Conservation (phyloP, 345 rosid species). For the Raphanus sativus region DNA sequence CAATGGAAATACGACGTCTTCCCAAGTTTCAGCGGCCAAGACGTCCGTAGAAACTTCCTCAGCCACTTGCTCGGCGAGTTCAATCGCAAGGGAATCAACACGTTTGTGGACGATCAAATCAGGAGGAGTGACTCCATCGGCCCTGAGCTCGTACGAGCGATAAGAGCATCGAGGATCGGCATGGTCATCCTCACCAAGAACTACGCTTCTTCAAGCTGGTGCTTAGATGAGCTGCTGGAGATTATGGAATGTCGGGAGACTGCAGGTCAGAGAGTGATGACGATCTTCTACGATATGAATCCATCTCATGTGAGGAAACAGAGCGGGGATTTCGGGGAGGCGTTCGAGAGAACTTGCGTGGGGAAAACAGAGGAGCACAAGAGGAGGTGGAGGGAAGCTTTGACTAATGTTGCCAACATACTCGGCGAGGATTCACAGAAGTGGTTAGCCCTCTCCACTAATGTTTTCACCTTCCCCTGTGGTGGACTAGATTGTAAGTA, state of each 20-base stretch:
- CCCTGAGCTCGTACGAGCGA: background rate
- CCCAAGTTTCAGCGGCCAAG: slow-evolving; percentile 7
- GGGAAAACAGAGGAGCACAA: background rate
- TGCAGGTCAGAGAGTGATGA: background rate
- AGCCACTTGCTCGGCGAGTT: background rate
- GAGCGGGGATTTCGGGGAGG: background rate
- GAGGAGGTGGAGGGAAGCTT: slow-evolving; percentile 1
- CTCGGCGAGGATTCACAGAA: background rate
- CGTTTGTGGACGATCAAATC: slow-evolving; percentile 5
- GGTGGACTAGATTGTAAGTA: background rate
- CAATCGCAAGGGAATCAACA: background rate
- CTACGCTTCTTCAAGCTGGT: slow-evolving; percentile 14
- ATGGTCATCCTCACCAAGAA: background rate
- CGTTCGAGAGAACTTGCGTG: background rate
- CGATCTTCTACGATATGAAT: slow-evolving; percentile 10
- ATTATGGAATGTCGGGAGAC: background rate
- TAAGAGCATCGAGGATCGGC: background rate
- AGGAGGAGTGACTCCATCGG: background rate
- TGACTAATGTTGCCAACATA: background rate
- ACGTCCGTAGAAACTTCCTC: slow-evolving; percentile 8
- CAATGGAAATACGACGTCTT: background rate
- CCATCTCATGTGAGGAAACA: slow-evolving; percentile 22
- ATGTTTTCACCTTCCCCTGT: background rate
- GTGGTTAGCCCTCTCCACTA: background rate
- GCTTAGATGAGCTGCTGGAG: background rate